phyloP scores from a whole-genome alignment of 306 rosid genomes.

The cucumber (Cucumis sativus) region DNA sequence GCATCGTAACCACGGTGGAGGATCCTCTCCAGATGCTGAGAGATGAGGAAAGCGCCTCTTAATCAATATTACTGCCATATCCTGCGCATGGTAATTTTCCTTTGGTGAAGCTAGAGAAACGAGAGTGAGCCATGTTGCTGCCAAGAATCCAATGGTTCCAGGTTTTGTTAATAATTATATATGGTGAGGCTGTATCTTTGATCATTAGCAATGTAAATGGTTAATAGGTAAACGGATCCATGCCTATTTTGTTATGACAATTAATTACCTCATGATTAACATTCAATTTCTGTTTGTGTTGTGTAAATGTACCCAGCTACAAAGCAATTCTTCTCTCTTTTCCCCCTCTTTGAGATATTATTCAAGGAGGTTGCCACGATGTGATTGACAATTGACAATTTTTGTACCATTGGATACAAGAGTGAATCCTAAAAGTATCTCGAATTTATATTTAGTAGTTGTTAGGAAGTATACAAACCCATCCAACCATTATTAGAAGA shows the following conservation, averaged over 20 bases:
- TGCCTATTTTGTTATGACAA: background rate
- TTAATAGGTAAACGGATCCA: background rate
- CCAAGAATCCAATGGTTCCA: background rate
- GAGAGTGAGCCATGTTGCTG: background rate
- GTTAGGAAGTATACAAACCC: background rate
- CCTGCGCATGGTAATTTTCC: background rate
- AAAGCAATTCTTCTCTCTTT: background rate
- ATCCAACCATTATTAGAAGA: background rate
- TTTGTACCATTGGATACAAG: background rate
- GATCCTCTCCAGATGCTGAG: conserved; percentile 21
- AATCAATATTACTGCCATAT: background rate
- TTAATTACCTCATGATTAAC: background rate
- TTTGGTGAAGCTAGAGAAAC: background rate
- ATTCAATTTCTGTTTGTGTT: background rate
- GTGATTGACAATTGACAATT: background rate
- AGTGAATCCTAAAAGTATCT: background rate
- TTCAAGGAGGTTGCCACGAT: background rate
- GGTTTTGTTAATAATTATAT: conserved; percentile 1
- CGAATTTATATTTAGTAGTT: too few relatives aligned
- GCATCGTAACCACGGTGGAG: conserved; percentile 20
- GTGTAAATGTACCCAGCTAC: background rate
- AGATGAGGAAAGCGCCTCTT: conserved; percentile 14
- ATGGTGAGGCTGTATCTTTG: background rate
- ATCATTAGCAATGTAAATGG: background rate
- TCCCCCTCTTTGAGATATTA: background rate